Percentiles rank a stretch among this genome's conserved stretches.
Conservation (phyloP, 441 rosid species). For the Capsella rubella region DNA sequence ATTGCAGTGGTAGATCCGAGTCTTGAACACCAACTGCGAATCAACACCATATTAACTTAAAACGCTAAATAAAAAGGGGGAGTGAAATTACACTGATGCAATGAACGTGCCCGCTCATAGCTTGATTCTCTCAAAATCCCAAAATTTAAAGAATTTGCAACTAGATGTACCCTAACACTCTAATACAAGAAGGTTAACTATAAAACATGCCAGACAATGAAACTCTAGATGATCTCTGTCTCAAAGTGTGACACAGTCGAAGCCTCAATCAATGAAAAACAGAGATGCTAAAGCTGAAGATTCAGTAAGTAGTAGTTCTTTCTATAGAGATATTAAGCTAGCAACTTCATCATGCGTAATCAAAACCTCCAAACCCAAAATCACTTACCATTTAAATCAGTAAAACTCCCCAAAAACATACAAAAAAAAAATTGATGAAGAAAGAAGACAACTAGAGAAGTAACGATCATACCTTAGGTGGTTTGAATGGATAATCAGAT, state of each 20-base stretch:
- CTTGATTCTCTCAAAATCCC: background rate
- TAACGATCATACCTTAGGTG: slow-evolving; percentile 70
- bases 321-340: background rate
- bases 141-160: slow-evolving; percentile 15
- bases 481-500: slow-evolving; percentile 85
- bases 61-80: background rate
- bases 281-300: background rate
- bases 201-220: background rate
- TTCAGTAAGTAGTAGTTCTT: background rate
- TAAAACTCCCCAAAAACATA: background rate
- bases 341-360: background rate
- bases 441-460: slow-evolving; percentile 14
- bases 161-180: background rate
- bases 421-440: background rate
- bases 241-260: background rate
- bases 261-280: background rate
- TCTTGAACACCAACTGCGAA: slow-evolving; percentile 79
- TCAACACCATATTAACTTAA: slow-evolving; percentile 15
- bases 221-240: background rate
- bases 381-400: slow-evolving; percentile 1
- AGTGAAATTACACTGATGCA: background rate
- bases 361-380: slow-evolving; percentile 17
- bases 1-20: slow-evolving; percentile 91
- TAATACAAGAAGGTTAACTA: slow-evolving; percentile 16
- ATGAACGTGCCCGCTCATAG: background rate